Percentiles rank a stretch among this genome's conserved stretches.
Conservation (phyloP, 2,329 filamentous ascomycete genomes). For the Pseudocercospora cruenta region DNA sequence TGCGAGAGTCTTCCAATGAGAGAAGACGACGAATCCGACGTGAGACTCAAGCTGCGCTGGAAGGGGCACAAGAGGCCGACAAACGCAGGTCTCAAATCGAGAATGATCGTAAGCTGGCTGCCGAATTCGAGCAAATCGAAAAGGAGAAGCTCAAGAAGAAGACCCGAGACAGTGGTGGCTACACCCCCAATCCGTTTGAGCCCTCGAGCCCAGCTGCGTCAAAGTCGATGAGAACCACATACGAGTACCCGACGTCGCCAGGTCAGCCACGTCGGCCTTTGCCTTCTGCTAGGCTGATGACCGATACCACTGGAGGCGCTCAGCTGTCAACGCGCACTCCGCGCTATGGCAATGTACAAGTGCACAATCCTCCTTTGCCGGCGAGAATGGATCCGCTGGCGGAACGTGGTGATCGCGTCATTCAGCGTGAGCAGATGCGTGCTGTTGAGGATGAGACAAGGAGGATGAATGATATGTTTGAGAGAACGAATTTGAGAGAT, state of each 20-base stretch:
- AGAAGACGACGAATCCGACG: conserved; percentile 9
- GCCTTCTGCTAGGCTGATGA: conserved; percentile 16
- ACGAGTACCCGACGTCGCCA: conserved; percentile 11
- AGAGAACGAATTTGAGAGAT: neutral
- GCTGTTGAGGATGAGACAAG: neutral
- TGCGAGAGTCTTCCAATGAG: conserved; percentile 7
- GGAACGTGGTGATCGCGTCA: conserved; percentile 17
- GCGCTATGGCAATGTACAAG: conserved; percentile 16
- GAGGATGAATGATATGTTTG: neutral
- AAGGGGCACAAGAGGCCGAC: neutral
- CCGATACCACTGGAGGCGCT: conserved; percentile 7
- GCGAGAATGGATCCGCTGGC: conserved; percentile 10
- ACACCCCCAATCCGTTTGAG: neutral
- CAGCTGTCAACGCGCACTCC: conserved; percentile 9
- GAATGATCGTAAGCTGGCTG: conserved; percentile 6
- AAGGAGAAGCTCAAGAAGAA: conserved; percentile 11
- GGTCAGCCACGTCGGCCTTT: neutral
- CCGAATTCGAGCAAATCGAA: neutral
- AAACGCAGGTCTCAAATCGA: conserved; percentile 6
- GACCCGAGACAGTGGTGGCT: conserved; percentile 12
- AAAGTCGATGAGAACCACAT: neutral
- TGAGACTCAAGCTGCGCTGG: conserved; percentile 8
- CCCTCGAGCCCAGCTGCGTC: conserved; percentile 10
- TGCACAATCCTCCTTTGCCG: conserved; percentile 6
- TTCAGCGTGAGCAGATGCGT: conserved; percentile 13